Evolutionary conservation across 495 filamentous ascomycete genomes (phyloP).

Genomic region (Parathielavia appendiculata): DNA sequence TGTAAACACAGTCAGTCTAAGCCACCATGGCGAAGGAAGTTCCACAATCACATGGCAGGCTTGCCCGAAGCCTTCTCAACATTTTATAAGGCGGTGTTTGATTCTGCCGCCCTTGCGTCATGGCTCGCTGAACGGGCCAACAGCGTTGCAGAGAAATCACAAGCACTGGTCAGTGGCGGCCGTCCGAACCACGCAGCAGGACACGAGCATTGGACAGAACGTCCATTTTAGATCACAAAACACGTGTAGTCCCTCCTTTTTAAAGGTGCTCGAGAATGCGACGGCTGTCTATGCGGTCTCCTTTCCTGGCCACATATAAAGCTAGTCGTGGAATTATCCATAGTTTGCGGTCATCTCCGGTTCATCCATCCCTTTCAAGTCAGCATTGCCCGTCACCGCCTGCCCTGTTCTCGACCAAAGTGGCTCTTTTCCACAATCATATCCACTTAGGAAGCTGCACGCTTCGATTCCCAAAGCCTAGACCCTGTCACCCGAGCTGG

Average conservation of each 20-base stretch:
- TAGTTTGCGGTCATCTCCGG: conserved; percentile 6
- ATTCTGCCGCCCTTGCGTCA: conserved; percentile 29
- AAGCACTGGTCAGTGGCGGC: conserved; percentile 1
- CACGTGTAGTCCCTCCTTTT: not conserved
- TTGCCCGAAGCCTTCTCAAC: conserved; percentile 4
- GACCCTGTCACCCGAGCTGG: conserved; percentile 11
- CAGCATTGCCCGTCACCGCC: conserved; percentile 15
- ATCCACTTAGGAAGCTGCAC: conserved; percentile 21
- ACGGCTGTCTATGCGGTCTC: not conserved
- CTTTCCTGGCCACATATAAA: conserved; percentile 19
- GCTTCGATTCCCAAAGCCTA: conserved; percentile 11
- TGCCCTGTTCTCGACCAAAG: conserved; percentile 17
- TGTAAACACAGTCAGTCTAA: too few species aligned
- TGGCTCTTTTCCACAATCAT: conserved; percentile 19
- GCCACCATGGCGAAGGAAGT: too few species aligned
- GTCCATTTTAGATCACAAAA: not conserved
- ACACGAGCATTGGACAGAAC: not conserved
- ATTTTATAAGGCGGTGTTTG: conserved; percentile 20
- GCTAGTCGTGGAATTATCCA: conserved; percentile 3
- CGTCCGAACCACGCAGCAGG: conserved; percentile 1
- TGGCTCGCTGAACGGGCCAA: conserved; percentile 20
- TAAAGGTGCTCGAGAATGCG: conserved; percentile 5
- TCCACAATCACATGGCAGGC: too few species aligned
- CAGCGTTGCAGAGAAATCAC: conserved; percentile 13
- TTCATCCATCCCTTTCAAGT: conserved; percentile 5